Conservation (phyloP, 257 asterid genomes). For the Penstemon eatonii region DNA sequence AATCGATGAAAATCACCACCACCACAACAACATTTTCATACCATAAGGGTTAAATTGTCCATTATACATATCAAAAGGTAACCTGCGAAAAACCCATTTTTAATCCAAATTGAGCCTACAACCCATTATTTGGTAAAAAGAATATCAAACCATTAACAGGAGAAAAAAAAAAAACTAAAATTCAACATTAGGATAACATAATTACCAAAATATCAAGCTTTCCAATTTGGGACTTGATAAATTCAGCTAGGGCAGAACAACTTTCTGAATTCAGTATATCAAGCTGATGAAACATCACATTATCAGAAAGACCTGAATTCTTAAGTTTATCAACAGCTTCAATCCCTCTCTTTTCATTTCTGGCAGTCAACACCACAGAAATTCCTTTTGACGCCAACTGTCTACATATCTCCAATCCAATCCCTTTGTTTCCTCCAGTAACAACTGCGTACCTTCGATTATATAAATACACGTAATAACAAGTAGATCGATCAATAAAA, state of each 20-base stretch:
- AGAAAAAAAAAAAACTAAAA: not conserved
- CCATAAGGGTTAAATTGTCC: no score
- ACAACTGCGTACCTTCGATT: constrained; percentile 50
- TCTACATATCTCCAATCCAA: constrained; percentile 54
- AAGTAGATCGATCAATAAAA: not conserved
- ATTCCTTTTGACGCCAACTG: constrained; percentile 52
- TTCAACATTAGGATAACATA: no score
- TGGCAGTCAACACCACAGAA: constrained; percentile 50
- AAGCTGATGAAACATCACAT: constrained; percentile 54
- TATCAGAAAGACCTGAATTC: constrained; percentile 24
- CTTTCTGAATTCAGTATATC: constrained; percentile 42
- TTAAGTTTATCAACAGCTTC: constrained; percentile 53
- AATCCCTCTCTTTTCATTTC: constrained; percentile 51
- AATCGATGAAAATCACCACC: no score
- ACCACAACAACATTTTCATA: no score
- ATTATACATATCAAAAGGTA: no score
- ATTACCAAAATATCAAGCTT: constrained; percentile 57
- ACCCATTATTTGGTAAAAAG: not conserved
- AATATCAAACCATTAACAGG: not conserved
- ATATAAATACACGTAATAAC: not conserved
- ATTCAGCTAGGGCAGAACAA: constrained; percentile 41
- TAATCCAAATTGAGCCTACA: not conserved
- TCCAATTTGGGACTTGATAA: constrained; percentile 39
- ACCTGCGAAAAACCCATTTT: not conserved
- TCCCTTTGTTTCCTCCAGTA: constrained; percentile 65